phyloP scores from a whole-genome alignment of 192 early-diverging fungal genomes.

The Rhizoclosmatium sp. region DNA sequence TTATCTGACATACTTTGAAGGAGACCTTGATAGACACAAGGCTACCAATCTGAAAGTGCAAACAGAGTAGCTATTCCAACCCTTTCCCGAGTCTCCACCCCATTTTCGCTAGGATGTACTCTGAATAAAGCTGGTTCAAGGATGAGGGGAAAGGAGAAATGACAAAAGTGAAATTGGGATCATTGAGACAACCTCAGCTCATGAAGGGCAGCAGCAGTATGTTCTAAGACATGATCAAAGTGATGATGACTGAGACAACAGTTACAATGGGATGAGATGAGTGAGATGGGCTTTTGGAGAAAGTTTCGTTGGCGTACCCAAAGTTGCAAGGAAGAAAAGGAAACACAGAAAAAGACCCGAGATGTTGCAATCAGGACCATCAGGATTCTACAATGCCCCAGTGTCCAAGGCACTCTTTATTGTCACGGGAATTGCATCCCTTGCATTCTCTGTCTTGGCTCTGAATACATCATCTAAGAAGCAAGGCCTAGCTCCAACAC shows the following conservation, averaged over 20 bases:
- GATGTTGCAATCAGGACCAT: conserved; percentile 9
- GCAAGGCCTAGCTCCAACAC: neutral
- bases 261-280: neutral
- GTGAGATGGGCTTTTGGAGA: neutral
- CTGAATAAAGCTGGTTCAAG: conserved; percentile 18
- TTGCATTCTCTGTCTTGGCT: conserved; percentile 25
- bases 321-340: neutral
- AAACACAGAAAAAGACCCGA: neutral
- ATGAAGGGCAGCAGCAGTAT: neutral
- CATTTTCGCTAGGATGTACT: conserved; percentile 24
- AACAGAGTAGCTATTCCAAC: conserved; percentile 5
- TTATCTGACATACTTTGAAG: no score
- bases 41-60: neutral
- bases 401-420: conserved; percentile 53
- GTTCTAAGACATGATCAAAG: neutral
- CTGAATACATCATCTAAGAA: conserved; percentile 4
- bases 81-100: conserved; percentile 27
- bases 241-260: neutral
- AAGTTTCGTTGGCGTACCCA: neutral
- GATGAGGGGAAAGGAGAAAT: neutral
- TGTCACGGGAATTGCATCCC: conserved; percentile 42
- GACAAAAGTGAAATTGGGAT: neutral
- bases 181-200: neutral
- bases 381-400: conserved; percentile 50
- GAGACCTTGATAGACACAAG: no score